These are phyloP conservation scores for Zoysia japonica DNA, from an alignment of 176 grass and related monocot genomes.

Conservation along the genomic window DNA sequence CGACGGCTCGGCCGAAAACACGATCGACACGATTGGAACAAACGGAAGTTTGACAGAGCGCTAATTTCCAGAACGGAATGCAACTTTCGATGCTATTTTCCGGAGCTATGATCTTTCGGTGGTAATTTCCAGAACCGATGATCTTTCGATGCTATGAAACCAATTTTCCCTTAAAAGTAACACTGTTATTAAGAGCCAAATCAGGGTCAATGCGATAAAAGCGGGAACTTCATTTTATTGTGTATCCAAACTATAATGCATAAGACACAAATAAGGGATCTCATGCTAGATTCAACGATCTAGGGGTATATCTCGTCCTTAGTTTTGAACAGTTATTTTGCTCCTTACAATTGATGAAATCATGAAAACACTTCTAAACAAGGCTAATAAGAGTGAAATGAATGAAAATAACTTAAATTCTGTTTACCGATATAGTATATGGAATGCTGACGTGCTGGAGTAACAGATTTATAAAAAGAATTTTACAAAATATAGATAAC, in stretches of 20 bases:
- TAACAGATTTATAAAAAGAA: conserved; percentile 13
- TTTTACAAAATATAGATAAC: conserved; percentile 22
- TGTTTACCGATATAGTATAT: neutral
- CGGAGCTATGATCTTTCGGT: no score
- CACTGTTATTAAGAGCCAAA: conserved; percentile 12
- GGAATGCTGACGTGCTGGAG: conserved; percentile 15
- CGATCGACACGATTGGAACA: no score
- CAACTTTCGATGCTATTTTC: no score
- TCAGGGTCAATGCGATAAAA: neutral
- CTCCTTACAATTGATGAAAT: neutral
- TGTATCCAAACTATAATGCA: neutral
- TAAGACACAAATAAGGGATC: conserved; percentile 6
- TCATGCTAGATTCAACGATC: neutral
- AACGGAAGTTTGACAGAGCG: no score
- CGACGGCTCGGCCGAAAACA: no score
- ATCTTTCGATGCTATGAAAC: no score
- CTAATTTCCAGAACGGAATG: no score
- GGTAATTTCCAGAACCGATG: no score
- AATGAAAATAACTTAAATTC: neutral
- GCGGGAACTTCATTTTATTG: neutral
- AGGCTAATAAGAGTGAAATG: neutral
- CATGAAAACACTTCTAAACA: neutral
- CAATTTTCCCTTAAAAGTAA: no score
- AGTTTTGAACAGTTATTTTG: conserved; percentile 5
- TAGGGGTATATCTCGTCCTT: neutral